Conservation (phyloP, 2,329 filamentous ascomycete genomes). For the Eutypella sp. region DNA sequence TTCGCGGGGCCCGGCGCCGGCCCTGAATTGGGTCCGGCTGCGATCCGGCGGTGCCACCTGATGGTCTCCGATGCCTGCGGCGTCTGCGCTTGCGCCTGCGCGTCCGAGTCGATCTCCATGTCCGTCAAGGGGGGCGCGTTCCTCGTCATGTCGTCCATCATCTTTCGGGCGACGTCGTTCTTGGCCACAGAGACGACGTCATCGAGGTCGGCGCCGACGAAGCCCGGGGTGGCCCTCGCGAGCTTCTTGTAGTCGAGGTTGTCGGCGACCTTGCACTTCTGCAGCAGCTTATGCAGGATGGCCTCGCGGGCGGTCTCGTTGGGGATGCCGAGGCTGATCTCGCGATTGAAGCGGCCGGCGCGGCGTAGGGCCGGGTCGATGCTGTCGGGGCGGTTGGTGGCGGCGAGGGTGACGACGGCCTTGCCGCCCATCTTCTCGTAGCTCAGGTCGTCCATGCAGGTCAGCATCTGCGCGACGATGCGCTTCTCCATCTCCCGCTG, state of each 20-base stretch:
- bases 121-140: constrained; percentile 7
- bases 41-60: constrained; percentile 9
- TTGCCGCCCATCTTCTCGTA: constrained; percentile 65
- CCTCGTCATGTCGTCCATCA: constrained; percentile 23
- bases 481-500: constrained; percentile 87
- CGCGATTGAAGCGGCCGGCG: constrained; percentile 73
- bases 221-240: constrained; percentile 83
- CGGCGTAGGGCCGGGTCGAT: constrained; percentile 73
- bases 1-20: constrained; percentile 15
- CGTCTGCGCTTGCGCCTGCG: constrained; percentile 9
- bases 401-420: constrained; percentile 83
- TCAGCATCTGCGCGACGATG: constrained; percentile 76
- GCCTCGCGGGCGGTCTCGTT: constrained; percentile 71
- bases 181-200: constrained; percentile 49
- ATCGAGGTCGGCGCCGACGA: constrained; percentile 84
- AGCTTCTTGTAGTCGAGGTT: constrained; percentile 71
- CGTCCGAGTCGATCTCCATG: constrained; percentile 20
- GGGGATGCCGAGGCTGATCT: constrained; percentile 83
- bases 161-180: constrained; percentile 27
- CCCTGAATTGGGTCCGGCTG: constrained; percentile 14
- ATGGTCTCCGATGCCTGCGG: constrained; percentile 3
- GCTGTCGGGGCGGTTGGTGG: constrained; percentile 83
- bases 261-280: constrained; percentile 56
- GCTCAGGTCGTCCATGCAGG: constrained; percentile 79
- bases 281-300: constrained; percentile 71